Evolutionary conservation across 73 alveolate genomes (phyloP), one percentile per base, ranked within the genome.

Genomic region (Effrenium voratum): DNA sequence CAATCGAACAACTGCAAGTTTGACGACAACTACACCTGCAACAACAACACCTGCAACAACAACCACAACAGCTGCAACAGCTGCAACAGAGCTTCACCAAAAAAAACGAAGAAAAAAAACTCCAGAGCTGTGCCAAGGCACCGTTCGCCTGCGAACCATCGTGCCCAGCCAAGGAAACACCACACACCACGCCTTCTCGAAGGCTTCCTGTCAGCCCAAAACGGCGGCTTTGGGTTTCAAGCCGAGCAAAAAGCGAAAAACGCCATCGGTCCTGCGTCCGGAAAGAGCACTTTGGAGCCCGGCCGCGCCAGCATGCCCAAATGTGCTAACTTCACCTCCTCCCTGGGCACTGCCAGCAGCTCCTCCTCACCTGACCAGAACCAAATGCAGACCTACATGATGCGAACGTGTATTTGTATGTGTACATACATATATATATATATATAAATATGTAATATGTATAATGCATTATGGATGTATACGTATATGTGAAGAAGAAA

Each of bases 251-350:
- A 3, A 16, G 26, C 83, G 10, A 72, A 6, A 72, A 72, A 72
- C 13, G 32, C 38, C 83, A 30, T 8, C 16, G 3, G 83, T 86
- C 94, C 94, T 87, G 28, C 85, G 36, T 63, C 70, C n/a, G 68
- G 73, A 40, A 43, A 87, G 34, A 45, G 44, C 6, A 87, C 95
- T 72, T 87, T 87, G 66, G 95, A 43, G 50, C 95, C 95, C 1
- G 95, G 95, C 2, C 95, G 95, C 34, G 95, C 95, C 84, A 87
- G 52, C 46, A 59, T 4, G 12, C 95, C 85, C 46, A 16, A 2
- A 72, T 32, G 59, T 4, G 79, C 84, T 8, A 47, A 72, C 43
- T 49, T 60, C 22, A 38, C 50, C 72, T 59, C 85, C 40, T 60
- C 95, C 50, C 40, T 43, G 40, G 52, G 57, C 85, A 34, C 52